Percentiles rank a stretch among this genome's conserved stretches.
Conservation (phyloP, 495 filamentous ascomycete species). For the Penicillium parvum region DNA sequence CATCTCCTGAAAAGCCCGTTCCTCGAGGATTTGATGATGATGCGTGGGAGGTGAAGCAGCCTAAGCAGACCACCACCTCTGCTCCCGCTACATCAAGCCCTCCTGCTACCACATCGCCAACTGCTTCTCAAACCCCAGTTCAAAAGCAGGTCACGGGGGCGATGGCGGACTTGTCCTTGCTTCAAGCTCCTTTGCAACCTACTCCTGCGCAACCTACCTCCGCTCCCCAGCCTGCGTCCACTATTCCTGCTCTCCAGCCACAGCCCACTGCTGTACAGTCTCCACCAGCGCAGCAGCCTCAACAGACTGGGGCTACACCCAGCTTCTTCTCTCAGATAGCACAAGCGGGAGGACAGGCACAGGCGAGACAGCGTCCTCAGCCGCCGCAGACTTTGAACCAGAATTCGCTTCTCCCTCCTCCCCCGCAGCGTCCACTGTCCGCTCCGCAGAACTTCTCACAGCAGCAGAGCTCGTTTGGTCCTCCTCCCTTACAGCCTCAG, state of each 20-base stretch:
- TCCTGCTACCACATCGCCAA: conserved; percentile 34
- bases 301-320: conserved; percentile 47
- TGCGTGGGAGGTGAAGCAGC: conserved; percentile 95
- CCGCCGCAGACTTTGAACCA: conserved; percentile 60
- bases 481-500: conserved; percentile 77
- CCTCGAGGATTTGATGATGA: conserved; percentile 85
- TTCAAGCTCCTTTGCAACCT: conserved; percentile 72
- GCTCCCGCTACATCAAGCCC: conserved; percentile 26
- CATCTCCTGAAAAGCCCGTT: conserved; percentile 44
- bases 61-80: conserved; percentile 52
- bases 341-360: conserved; percentile 30
- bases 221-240: conserved; percentile 24
- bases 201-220: conserved; percentile 51
- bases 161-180: conserved; percentile 74
- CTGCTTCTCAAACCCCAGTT: conserved; percentile 34
- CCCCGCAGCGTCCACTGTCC: conserved; percentile 78
- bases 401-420: conserved; percentile 71
- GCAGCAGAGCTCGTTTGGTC: conserved; percentile 65
- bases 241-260: conserved; percentile 33
- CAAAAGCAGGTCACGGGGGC: conserved; percentile 60
- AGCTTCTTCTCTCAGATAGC: conserved; percentile 49
- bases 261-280: conserved; percentile 45
- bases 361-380: conserved; percentile 67
- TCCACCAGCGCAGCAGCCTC: conserved; percentile 52
- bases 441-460: conserved; percentile 78